Evolutionary conservation across 169 alveolate genomes (phyloP).

Genomic region (Plasmodium gonderi): DNA sequence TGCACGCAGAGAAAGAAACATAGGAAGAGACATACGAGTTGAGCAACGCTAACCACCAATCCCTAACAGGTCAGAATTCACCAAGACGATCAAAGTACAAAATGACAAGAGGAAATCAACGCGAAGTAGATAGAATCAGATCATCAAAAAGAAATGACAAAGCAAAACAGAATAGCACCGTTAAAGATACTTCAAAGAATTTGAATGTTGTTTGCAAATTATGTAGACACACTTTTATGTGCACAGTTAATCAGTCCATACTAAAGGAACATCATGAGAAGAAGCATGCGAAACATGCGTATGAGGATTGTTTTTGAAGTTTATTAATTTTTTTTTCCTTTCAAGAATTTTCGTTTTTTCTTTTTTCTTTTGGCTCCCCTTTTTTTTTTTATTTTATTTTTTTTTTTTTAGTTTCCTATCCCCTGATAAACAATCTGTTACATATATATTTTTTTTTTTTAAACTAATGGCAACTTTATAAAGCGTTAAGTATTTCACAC

Average conservation of each 20-base stretch:
- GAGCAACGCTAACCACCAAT: too few relatives aligned
- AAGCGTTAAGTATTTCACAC: not conserved
- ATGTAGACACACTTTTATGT: constrained; percentile 87
- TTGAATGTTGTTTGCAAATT: constrained; percentile 83
- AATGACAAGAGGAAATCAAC: constrained; percentile 89
- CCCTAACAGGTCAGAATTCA: not conserved
- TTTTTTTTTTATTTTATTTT: too few relatives aligned
- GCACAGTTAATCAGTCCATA: constrained; percentile 85
- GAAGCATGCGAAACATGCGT: constrained; percentile 83
- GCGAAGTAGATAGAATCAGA: constrained; percentile 87
- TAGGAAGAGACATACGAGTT: too few relatives aligned
- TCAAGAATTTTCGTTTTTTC: not conserved
- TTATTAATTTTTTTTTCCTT: too few relatives aligned
- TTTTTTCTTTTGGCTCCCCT: not conserved
- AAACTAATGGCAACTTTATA: not conserved
- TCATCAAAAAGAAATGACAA: constrained; percentile 83
- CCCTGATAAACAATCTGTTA: not conserved
- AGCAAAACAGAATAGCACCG: constrained; percentile 79
- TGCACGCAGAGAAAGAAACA: too few relatives aligned
- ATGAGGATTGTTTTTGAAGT: constrained; percentile 84
- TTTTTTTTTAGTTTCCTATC: not conserved
- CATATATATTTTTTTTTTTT: not conserved
- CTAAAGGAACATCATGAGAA: constrained; percentile 85
- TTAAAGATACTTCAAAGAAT: constrained; percentile 82
- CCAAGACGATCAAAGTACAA: not conserved